Conservation (phyloP, 2,329 filamentous ascomycete species). For the Paraconiothyrium brasiliense region DNA sequence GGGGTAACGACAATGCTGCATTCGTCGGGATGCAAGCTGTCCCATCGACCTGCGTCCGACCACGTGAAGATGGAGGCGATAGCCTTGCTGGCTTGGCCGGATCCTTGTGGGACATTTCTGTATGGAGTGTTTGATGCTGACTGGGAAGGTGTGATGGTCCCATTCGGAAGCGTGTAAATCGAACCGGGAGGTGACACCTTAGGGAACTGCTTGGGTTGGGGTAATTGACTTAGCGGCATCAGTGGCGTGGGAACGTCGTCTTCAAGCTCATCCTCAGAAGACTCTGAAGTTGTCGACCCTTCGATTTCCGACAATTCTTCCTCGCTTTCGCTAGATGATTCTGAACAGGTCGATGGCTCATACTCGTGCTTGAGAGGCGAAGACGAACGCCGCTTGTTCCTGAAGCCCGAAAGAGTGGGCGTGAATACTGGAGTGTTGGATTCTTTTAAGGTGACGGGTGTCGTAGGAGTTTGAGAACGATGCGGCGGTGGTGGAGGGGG, state of each 20-base stretch:
- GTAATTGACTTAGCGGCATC: conserved; percentile 41
- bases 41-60: conserved; percentile 68
- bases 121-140: conserved; percentile 82
- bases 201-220: conserved; percentile 48
- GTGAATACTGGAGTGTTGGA: conserved; percentile 58
- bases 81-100: conserved; percentile 62
- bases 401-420: conserved; percentile 56
- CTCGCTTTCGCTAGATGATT: conserved; percentile 67
- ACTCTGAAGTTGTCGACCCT: conserved; percentile 58
- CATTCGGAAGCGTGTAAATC: conserved; percentile 50
- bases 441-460: conserved; percentile 56
- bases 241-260: conserved; percentile 54
- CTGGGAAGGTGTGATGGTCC: conserved; percentile 78
- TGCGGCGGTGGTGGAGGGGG: conserved; percentile 61
- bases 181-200: conserved; percentile 53
- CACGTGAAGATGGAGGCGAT: conserved; percentile 70
- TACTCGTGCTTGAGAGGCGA: conserved; percentile 98
- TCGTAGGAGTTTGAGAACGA: conserved; percentile 61
- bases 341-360: conserved; percentile 79
- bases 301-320: conserved; percentile 63
- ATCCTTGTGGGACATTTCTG: conserved; percentile 61
- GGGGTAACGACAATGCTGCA: conserved; percentile 71
- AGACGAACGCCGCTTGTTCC: conserved; percentile 75
- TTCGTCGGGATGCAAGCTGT: conserved; percentile 68
- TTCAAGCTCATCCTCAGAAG: conserved; percentile 67